Evolutionary conservation across 768 basidiomycete genomes (phyloP).

Genomic region (Boletus coccyginus): DNA sequence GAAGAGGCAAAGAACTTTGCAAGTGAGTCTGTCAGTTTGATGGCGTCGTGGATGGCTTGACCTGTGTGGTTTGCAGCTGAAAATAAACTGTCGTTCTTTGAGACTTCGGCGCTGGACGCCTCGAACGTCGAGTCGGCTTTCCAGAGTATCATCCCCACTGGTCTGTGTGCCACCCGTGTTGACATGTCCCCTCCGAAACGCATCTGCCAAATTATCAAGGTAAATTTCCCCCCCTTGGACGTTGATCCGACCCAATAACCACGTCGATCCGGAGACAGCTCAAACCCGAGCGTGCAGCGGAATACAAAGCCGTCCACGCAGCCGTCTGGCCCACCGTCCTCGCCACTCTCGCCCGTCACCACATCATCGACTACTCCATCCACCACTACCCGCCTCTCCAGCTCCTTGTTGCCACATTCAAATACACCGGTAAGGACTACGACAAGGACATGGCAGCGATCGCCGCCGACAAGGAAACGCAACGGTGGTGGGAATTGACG

Average conservation of each 20-base stretch:
- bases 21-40: slow-evolving; percentile 47
- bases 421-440: slow-evolving; percentile 66
- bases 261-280: slow-evolving; percentile 36
- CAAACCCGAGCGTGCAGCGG: slow-evolving; percentile 47
- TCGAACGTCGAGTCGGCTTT: slow-evolving; percentile 98
- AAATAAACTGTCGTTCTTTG: slow-evolving; percentile 91
- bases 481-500: slow-evolving; percentile 73
- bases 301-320: slow-evolving; percentile 59
- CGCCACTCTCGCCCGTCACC: slow-evolving; percentile 54
- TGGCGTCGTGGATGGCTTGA: neutral
- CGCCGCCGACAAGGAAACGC: slow-evolving; percentile 65
- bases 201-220: slow-evolving; percentile 72
- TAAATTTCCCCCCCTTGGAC: slow-evolving; percentile 21
- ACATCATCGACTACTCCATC: slow-evolving; percentile 77
- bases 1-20: slow-evolving; percentile 95
- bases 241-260: neutral
- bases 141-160: slow-evolving; percentile 85
- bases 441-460: slow-evolving; percentile 63
- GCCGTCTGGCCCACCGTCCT: slow-evolving; percentile 71
- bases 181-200: slow-evolving; percentile 40
- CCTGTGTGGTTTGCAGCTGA: slow-evolving; percentile 53
- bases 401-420: slow-evolving; percentile 77
- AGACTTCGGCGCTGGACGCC: slow-evolving; percentile 99
- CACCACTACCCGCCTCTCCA: slow-evolving; percentile 59
- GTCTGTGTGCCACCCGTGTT: slow-evolving; percentile 40